phyloP scores from a whole-genome alignment of 257 asterid species.

The Echium plantagineum region DNA sequence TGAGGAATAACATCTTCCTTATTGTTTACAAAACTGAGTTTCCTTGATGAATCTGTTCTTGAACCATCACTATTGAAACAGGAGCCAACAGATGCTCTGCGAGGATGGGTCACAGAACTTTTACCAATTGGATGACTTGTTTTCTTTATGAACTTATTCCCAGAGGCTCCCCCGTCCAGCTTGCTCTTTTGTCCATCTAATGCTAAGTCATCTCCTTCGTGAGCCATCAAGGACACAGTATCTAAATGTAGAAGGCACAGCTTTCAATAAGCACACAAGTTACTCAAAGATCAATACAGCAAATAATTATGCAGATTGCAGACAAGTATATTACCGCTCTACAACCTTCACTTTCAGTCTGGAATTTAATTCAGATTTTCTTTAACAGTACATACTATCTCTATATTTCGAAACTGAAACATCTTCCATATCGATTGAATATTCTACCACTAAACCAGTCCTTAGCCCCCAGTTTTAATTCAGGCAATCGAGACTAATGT shows the following conservation, averaged over 20 bases:
- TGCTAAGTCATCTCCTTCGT: constrained; percentile 21
- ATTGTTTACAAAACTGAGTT: constrained; percentile 18
- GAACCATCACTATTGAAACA: constrained; percentile 17
- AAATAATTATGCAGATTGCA: not conserved
- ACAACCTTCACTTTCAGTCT: too few species aligned
- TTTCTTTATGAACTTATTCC: constrained; percentile 10
- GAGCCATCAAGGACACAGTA: constrained; percentile 37
- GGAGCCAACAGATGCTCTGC: constrained; percentile 33
- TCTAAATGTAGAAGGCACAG: constrained; percentile 17
- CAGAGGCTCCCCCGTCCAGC: constrained; percentile 10
- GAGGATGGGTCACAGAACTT: constrained; percentile 2
- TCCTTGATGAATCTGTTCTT: constrained; percentile 32
- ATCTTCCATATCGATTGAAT: too few species aligned
- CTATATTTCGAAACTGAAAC: too few species aligned
- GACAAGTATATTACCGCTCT: not conserved
- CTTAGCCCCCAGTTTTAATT: too few species aligned
- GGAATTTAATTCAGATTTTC: too few species aligned
- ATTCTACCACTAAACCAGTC: too few species aligned
- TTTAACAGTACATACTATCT: too few species aligned
- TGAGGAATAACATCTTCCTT: constrained; percentile 32
- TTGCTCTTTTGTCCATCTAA: constrained; percentile 17
- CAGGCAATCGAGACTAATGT: too few species aligned
- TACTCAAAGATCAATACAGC: not conserved
- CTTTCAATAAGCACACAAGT: not conserved
- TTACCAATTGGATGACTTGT: constrained; percentile 1